A percentile compares a stretch with the other conserved stretches of the same genome.
Conservation (phyloP, 2,329 filamentous ascomycete species). For the Aspergillus ochraceus region DNA sequence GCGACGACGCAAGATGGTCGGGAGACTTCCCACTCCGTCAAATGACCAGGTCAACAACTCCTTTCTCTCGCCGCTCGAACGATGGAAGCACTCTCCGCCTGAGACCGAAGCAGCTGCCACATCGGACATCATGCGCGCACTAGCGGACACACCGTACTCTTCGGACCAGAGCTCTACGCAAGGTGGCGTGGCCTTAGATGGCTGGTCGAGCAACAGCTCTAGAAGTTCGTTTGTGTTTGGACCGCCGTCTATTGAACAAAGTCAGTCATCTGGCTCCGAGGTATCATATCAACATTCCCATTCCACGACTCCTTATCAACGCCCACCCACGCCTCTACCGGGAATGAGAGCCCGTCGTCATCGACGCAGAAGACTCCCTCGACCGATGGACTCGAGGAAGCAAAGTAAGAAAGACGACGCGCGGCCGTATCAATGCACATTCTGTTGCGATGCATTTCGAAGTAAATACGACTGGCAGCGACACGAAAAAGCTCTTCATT, state of each 20-base stretch:
- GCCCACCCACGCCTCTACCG: constrained; percentile 14
- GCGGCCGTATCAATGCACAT: neutral
- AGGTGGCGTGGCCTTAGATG: constrained; percentile 22
- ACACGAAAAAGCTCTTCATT: neutral
- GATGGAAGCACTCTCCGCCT: constrained; percentile 65
- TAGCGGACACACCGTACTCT: constrained; percentile 38
- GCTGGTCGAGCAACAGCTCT: constrained; percentile 47
- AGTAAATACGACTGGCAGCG: neutral
- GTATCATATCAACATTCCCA: constrained; percentile 38
- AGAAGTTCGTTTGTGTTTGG: constrained; percentile 47
- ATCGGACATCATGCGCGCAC: constrained; percentile 60
- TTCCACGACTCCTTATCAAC: neutral
- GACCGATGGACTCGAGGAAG: neutral
- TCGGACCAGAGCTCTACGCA: constrained; percentile 16
- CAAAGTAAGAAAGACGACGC: neutral
- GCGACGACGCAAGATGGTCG: constrained; percentile 58
- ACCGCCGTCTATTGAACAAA: constrained; percentile 53
- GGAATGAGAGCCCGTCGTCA: constrained; percentile 6
- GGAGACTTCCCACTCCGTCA: neutral
- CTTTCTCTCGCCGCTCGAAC: constrained; percentile 60
- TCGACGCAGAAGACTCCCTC: constrained; percentile 41
- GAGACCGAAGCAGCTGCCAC: constrained; percentile 64
- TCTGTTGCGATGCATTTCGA: neutral
- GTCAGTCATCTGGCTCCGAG: constrained; percentile 50
- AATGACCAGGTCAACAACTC: constrained; percentile 33